Evolutionary conservation across 306 rosid species (phyloP), one percentile per base, ranked within the genome.

Genomic region (Lathyrus sativus): DNA sequence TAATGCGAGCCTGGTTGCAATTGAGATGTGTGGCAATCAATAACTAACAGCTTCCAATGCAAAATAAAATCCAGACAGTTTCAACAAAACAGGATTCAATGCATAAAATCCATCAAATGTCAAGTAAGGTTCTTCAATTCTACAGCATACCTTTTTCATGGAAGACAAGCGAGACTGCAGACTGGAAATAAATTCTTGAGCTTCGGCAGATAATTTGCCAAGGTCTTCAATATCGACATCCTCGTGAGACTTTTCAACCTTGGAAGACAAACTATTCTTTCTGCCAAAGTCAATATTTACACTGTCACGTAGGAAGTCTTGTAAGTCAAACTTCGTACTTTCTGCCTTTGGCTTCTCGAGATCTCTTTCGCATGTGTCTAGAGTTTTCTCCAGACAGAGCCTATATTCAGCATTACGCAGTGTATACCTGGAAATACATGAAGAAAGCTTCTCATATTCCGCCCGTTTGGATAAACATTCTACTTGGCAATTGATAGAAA

Each of bases 381-480:
- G 83, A 54, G 87, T 93, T 76, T 72, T 85, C 79, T 93, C 96
- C 17, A 90, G 86, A 65, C 95, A 93, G 66, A 93, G 96, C 83
- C 98, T 86, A 72, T 83, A 93, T 73, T 93, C 98, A 54, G 93
- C 98, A 82, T 93, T 93, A 12, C 91, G 89, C 72, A 93, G 65
- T 14, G 98, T 93, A 80, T 93, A 93, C 76, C 97, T 93, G 82
- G 62, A 82, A 76, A 75, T 39, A 55, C 12, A 50, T 5, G 41
- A 65, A 68, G 58, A 74, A 73, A 55, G 17, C 11, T 71, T 39
- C 55, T 73, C 65, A 81, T 17, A 53, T 63, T 19, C 37, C 66
- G 58, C 57, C 50, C 42, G 45, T 35, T 61, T 66, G 65, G 71
- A 73, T 14, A 65, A 55, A 28, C 48, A 42, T 18, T n/a, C n/a